phyloP scores from a whole-genome alignment of 345 rosid genomes.

The Populus euphratica region DNA sequence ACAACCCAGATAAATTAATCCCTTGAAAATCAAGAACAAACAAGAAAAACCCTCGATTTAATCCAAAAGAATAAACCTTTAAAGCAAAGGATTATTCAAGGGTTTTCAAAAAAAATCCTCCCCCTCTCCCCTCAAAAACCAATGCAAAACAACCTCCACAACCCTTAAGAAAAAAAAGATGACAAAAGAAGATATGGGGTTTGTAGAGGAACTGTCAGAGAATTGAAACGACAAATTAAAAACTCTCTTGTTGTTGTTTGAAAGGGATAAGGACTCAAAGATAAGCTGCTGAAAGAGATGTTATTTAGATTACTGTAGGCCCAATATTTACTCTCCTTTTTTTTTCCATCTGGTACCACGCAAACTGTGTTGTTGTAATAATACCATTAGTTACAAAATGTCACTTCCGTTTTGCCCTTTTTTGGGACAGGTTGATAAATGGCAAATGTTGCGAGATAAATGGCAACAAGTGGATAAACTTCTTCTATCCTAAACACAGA shows the following conservation, averaged over 20 bases:
- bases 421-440: too few relatives aligned
- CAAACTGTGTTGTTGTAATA: background rate
- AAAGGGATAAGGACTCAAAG: conserved; percentile 50
- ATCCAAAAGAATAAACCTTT: conserved; percentile 31
- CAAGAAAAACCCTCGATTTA: conserved; percentile 42
- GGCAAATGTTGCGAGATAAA: background rate
- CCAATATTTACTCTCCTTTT: conserved; percentile 19
- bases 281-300: conserved; percentile 48
- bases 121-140: conserved; percentile 1
- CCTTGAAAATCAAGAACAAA: background rate
- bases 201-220: background rate
- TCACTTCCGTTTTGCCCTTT: background rate
- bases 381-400: background rate
- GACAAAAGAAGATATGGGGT: background rate
- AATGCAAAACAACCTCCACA: background rate
- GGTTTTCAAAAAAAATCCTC: conserved; percentile 11
- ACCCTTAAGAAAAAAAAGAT: background rate
- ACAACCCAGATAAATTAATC: conserved; percentile 19
- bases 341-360: background rate
- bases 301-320: conserved; percentile 45
- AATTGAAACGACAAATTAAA: background rate
- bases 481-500: background rate
- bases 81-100: conserved; percentile 43
- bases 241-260: background rate
- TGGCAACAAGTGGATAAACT: background rate